Evolutionary conservation across 805 yeast species (phyloP).

Genomic region (Pichia deserticola): DNA sequence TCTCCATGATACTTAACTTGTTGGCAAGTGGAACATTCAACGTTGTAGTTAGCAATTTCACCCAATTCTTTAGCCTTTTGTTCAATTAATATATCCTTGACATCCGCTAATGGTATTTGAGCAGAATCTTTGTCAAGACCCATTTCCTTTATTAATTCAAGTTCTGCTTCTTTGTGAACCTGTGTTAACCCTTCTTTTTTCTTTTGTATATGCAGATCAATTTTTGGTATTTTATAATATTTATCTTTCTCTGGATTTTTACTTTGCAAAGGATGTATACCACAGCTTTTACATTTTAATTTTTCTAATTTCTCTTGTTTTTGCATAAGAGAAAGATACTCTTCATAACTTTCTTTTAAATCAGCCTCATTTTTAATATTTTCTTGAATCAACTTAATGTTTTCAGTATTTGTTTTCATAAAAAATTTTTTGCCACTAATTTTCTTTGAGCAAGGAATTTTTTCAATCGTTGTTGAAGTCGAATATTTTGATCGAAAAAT

Average conservation of each 20-base stretch:
- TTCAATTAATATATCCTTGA: neutral
- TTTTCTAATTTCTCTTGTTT: neutral
- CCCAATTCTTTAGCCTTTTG: neutral
- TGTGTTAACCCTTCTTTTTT: neutral
- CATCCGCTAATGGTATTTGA: neutral
- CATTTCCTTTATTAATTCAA: slow-evolving; percentile 4
- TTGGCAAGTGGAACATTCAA: slow-evolving; percentile 6
- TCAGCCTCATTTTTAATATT: neutral
- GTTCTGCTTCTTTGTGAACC: slow-evolving; percentile 1
- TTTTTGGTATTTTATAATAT: slow-evolving; percentile 23
- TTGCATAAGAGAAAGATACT: slow-evolving; percentile 3
- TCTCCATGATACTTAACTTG: slow-evolving; percentile 5
- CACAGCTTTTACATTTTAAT: slow-evolving; percentile 46
- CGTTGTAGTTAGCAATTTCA: neutral
- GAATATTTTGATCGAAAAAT: no score
- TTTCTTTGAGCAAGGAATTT: neutral
- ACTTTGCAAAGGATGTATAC: slow-evolving; percentile 39
- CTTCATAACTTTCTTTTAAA: neutral
- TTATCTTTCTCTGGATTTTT: slow-evolving; percentile 31
- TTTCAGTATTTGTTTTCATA: neutral
- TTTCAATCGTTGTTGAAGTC: no score
- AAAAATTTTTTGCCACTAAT: neutral
- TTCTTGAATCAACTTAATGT: neutral
- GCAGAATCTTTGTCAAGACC: neutral
- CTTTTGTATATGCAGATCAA: neutral